Conservation (phyloP, 208 protist species). For the Crithidia expoeki region DNA sequence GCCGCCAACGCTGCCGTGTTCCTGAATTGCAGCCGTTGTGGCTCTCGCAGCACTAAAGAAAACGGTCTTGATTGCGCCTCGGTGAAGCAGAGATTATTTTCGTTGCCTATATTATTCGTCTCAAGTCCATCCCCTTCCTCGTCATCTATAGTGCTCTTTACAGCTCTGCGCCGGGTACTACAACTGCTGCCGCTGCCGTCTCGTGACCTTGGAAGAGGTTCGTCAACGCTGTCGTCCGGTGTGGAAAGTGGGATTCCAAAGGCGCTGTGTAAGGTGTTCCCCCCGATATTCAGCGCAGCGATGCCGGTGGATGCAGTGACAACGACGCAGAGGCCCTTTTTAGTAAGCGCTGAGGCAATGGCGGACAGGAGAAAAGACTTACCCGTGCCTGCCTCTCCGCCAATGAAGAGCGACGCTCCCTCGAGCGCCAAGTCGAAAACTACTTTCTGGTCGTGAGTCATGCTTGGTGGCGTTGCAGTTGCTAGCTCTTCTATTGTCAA, state of each 20-base stretch:
- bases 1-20: slow-evolving; percentile 15
- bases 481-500: background rate
- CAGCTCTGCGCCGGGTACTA: background rate
- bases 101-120: background rate
- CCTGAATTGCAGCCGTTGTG: slow-evolving; percentile 18
- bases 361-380: slow-evolving; percentile 81
- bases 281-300: slow-evolving; percentile 87
- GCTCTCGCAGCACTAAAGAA: background rate
- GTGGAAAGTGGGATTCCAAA: slow-evolving; percentile 59
- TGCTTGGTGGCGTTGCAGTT: background rate
- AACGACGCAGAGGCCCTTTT: slow-evolving; percentile 34
- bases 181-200: background rate
- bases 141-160: slow-evolving; percentile 22
- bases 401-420: slow-evolving; percentile 81
- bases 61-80: background rate
- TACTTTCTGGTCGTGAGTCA: slow-evolving; percentile 21
- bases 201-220: background rate
- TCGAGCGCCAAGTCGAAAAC: slow-evolving; percentile 38
- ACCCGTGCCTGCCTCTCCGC: slow-evolving; percentile 88
- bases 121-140: slow-evolving; percentile 11
- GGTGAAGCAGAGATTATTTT: background rate
- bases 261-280: slow-evolving; percentile 88
- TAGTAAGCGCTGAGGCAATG: slow-evolving; percentile 56
- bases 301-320: slow-evolving; percentile 88
- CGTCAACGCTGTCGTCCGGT: slow-evolving; percentile 21